phyloP scores from a whole-genome alignment of 768 basidiomycete genomes.

The Cantharellus cinnabarinus region DNA sequence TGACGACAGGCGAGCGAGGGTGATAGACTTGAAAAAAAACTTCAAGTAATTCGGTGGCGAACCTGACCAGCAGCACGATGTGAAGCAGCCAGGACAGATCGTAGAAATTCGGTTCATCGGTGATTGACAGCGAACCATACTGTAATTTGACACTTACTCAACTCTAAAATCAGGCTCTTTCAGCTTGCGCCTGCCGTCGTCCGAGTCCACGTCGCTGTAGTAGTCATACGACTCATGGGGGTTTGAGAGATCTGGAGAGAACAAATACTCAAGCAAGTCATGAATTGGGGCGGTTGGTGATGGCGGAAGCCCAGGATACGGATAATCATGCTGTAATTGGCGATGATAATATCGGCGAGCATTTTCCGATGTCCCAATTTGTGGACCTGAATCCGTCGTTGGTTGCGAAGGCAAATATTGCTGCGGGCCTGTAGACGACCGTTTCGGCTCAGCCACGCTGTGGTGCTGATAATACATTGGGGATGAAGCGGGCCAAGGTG shows the following conservation, averaged over 20 bases:
- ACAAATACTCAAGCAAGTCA: background rate
- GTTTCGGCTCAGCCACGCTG: background rate
- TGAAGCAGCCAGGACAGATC: background rate
- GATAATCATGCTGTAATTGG: background rate
- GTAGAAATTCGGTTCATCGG: background rate
- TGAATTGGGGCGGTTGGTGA: background rate
- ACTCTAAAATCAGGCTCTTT: constrained; percentile 52
- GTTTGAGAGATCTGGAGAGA: background rate
- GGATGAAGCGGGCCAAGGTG: background rate
- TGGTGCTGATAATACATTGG: background rate
- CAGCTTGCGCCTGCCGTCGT: constrained; percentile 14
- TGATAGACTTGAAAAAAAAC: constrained; percentile 55
- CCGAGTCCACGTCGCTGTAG: background rate
- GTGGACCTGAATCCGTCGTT: background rate
- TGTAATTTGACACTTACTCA: constrained; percentile 41
- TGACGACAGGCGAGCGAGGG: constrained; percentile 53
- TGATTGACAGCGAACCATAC: background rate
- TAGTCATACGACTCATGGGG: background rate
- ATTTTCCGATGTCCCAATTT: background rate
- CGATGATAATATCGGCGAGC: background rate
- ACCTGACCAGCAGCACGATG: constrained; percentile 28
- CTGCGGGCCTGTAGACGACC: background rate
- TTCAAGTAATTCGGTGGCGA: constrained; percentile 82
- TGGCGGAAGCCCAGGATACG: background rate
- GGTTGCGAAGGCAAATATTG: background rate